Base-by-base conservation (phyloP, 805 yeast genomes). In the Starmerella riodocensis region DNA sequence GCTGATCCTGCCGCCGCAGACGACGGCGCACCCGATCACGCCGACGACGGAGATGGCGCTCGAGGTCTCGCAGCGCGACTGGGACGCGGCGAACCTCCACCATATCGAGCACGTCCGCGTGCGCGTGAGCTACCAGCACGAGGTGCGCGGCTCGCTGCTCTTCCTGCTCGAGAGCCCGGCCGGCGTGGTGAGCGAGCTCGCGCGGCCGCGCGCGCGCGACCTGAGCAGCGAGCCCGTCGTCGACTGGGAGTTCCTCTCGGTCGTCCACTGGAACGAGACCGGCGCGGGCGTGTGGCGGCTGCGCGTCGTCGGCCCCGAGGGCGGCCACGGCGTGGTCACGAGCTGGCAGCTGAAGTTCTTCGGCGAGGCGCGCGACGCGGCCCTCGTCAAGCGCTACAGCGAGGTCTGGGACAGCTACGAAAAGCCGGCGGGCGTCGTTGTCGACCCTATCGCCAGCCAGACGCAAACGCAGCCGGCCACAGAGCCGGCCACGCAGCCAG, bases 231-330 rank as follows among this genome's bases (percentile, higher is more conserved):
- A 56, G 1, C 94, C 94, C 0, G 79, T 83, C 48, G 51, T 56
- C 4, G 67, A 79, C 49, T 91, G 98, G 98, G 80, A 82, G 1
- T 91, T 91, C 55, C 83, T 86, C 83, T 72, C 88, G 9, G 97
- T 91, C n/a, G 96, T 94, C 1, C 97, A 91, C 57, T 91, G 97
- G 96, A 95, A 95, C 29, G 86, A 78, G 50, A 35, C 55, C 2
- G 88, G 86, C 2, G 59, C 60, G 20, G 99, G 99, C 9, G 73
- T 70, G 4, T 91, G 98, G 98, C 73, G 60, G 27, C 51, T 91
- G 16, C 73, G 68, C 47, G 86, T 86, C 2, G 53, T 57, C n/a
- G 69, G 71, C 36, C 42, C 38, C 13, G 59, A 55, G 16, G 63
- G 57, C 6, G 45, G 43, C 4, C 34, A 34, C 16, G 63, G 62